Conservation (phyloP, 2,329 filamentous ascomycete species). For the Ceratocystis destructans region DNA sequence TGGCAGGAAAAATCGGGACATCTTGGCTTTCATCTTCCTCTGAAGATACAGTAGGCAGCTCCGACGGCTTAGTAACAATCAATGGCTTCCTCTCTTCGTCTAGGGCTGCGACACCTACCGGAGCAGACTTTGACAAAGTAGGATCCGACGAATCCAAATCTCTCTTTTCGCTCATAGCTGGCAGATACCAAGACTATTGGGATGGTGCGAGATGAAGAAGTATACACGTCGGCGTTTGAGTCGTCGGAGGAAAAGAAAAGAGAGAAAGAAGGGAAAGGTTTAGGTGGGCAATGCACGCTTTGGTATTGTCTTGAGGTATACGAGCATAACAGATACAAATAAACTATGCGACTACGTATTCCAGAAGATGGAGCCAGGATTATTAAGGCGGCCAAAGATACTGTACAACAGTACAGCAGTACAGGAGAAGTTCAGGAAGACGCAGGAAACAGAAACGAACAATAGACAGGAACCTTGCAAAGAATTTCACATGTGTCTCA, state of each 20-base stretch:
- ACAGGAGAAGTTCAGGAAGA: background rate
- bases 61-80: background rate
- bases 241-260: background rate
- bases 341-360: background rate
- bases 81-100: conserved; percentile 2
- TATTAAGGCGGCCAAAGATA: background rate
- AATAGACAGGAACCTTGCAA: background rate
- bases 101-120: background rate
- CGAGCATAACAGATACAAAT: background rate
- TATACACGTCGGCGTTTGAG: background rate
- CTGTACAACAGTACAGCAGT: background rate
- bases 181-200: background rate
- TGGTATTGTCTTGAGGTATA: background rate
- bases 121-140: background rate
- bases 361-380: background rate
- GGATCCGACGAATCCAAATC: background rate
- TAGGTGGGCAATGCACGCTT: background rate
- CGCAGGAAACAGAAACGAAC: background rate
- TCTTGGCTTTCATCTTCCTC: background rate
- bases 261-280: background rate
- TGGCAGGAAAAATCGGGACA: background rate
- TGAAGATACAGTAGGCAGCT: background rate
- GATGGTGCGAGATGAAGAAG: background rate
- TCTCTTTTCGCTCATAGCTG: background rate
- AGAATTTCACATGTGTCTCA: background rate